phyloP scores from a whole-genome alignment of 2,329 filamentous ascomycete species.

The Diaporthe nobilis region DNA sequence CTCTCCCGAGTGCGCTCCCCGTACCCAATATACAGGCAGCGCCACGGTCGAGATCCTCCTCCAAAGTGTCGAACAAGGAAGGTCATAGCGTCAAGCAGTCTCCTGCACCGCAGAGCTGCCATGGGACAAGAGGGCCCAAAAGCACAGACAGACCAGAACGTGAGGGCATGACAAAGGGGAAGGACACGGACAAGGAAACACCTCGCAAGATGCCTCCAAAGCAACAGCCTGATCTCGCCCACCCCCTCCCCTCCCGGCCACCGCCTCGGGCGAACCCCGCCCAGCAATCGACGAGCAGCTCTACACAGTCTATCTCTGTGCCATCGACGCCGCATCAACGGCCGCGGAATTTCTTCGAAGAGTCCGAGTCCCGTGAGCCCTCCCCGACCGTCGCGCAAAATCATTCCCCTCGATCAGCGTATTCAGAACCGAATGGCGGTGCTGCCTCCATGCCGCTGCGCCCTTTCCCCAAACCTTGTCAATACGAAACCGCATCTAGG shows the following conservation, averaged over 20 bases:
- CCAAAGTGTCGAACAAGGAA: slow-evolving; percentile 72
- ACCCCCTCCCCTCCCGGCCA: slow-evolving; percentile 43
- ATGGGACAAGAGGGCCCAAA: slow-evolving; percentile 75
- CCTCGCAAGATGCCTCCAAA: slow-evolving; percentile 66
- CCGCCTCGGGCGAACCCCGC: slow-evolving; percentile 35
- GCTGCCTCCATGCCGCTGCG: slow-evolving; percentile 75
- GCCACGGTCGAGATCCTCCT: slow-evolving; percentile 70
- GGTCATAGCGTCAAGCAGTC: slow-evolving; percentile 57
- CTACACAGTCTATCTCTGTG: slow-evolving; percentile 84
- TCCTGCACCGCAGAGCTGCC: slow-evolving; percentile 66
- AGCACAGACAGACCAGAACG: slow-evolving; percentile 72
- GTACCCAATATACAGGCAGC: slow-evolving; percentile 69
- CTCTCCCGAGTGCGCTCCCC: slow-evolving; percentile 69
- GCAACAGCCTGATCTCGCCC: slow-evolving; percentile 51
- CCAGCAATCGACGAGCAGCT: slow-evolving; percentile 49
- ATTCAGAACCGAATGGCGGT: slow-evolving; percentile 87
- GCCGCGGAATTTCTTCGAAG: slow-evolving; percentile 84
- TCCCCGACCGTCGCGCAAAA: slow-evolving; percentile 83
- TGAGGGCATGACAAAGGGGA: slow-evolving; percentile 70
- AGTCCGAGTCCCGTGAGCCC: slow-evolving; percentile 76
- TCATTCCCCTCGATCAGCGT: slow-evolving; percentile 90
- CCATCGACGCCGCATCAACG: slow-evolving; percentile 94
- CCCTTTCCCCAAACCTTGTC: slow-evolving; percentile 71
- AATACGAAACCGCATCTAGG: slow-evolving; percentile 89
- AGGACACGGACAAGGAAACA: slow-evolving; percentile 55